Evolutionary conservation across 2,329 filamentous ascomycete genomes (phyloP), one percentile per base, ranked within the genome.

Genomic region (Penicillium hordei): DNA sequence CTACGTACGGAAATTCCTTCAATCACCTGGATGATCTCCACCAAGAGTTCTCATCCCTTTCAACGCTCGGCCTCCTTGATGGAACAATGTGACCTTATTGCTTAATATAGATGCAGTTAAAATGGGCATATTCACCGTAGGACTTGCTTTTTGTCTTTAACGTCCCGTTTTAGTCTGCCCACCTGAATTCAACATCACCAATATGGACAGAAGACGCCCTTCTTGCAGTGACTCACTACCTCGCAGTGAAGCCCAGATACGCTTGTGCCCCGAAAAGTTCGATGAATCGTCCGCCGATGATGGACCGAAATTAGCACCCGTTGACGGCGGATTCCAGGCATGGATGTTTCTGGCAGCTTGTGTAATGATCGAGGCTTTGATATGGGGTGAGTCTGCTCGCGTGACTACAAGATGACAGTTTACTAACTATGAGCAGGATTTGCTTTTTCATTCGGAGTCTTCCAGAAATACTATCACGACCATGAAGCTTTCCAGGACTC

Each of bases 291-390:
- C 55, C 3, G 33, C 31, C 10, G 42, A 54, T 8, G 49, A 59
- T 10, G 43, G 56, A 17, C n/a, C 55, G 0, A 50, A 33, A 13
- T 55, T 76, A 9, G 72, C 74, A 38, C 71, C 66, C 1, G 64
- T 70, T 6, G 75, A 78, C 56, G 67, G 72, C 33, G 76, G 77
- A 1, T 71, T 71, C 58, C 65, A 74, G 31, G 78, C 77, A 23
- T 79, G 75, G 72, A 63, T 82, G 23, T 81, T 82, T 56, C 67
- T 84, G 5, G 72, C 75, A 9, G 81, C 78, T 1, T 81, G 78
- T 49, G 83, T 81, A 59, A 70, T 80, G 51, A 72, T 85, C 34
- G 82, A 85, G 66, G 79, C 78, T 23, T 69, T 84, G 2, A 76
- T 84, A 49, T 85, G 82, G 81, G 82, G 80, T 80, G 67, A 55